These are phyloP conservation scores for Penicillium coprophilum DNA, from an alignment of 495 filamentous ascomycete species.

Conservation along the genomic window DNA sequence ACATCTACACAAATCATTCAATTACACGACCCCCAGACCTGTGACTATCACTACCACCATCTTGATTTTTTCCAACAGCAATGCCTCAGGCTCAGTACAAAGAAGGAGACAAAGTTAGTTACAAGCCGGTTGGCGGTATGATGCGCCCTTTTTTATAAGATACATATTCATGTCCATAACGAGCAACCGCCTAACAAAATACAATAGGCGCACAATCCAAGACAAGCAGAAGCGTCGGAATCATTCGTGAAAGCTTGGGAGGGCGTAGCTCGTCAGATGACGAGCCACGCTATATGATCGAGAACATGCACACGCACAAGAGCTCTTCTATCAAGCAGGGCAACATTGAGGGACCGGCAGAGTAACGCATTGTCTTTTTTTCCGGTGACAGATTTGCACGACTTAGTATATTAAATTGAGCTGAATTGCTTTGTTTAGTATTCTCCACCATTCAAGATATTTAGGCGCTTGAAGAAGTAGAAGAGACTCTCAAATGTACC, in stretches of 20 bases:
- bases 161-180: background rate
- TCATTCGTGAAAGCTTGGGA: slow-evolving; percentile 29
- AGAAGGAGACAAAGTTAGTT: slow-evolving; percentile 32
- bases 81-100: slow-evolving; percentile 27
- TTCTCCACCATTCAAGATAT: background rate
- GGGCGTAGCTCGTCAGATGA: slow-evolving; percentile 26
- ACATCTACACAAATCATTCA: background rate
- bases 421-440: slow-evolving; percentile 2
- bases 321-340: slow-evolving; percentile 35
- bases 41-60: background rate
- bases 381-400: background rate
- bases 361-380: slow-evolving; percentile 10
- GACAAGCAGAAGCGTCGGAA: slow-evolving; percentile 29
- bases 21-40: background rate
- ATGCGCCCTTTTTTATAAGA: background rate
- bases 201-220: slow-evolving; percentile 29
- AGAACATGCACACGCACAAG: slow-evolving; percentile 38
- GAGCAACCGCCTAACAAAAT: background rate
- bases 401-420: background rate
- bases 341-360: slow-evolving; percentile 37
- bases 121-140: slow-evolving; percentile 41
- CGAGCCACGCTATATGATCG: slow-evolving; percentile 37
- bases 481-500: background rate
- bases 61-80: background rate
- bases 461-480: too few relatives aligned